A percentile compares a stretch with the other conserved stretches of the same genome.
phyloP scores from a whole-genome alignment of 163 green algal species.

The Prototheca cutis region DNA sequence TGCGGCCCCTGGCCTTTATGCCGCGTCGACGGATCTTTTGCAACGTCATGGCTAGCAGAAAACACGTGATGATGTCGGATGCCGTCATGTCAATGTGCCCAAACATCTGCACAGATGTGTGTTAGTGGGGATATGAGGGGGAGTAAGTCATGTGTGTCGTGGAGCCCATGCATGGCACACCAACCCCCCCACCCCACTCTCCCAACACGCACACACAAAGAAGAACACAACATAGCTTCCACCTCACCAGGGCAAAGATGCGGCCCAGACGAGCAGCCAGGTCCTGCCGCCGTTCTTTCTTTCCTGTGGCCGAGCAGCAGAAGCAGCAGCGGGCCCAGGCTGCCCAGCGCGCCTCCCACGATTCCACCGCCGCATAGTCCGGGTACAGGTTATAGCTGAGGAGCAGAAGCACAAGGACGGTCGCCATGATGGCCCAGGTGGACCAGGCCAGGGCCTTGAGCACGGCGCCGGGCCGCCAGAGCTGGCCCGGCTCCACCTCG shows the following conservation, averaged over 20 bases:
- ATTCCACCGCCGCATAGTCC: conserved; percentile 10
- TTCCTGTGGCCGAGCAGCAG: conserved; percentile 15
- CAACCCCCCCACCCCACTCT: not conserved
- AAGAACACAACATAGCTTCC: too few relatives aligned
- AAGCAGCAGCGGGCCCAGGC: conserved; percentile 23
- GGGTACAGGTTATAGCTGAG: conserved; percentile 38
- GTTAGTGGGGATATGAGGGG: not conserved
- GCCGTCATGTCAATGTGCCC: conserved; percentile 33
- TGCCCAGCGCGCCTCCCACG: conserved; percentile 34
- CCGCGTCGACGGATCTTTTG: conserved; percentile 19
- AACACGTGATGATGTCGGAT: conserved; percentile 26
- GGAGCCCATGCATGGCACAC: not conserved
- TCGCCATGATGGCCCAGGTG: conserved; percentile 25
- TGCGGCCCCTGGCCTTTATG: not conserved
- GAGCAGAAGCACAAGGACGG: conserved; percentile 9
- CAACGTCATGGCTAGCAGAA: conserved; percentile 26
- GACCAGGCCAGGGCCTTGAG: conserved; percentile 23
- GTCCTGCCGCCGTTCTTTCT: conserved; percentile 9
- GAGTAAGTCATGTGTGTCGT: not conserved
- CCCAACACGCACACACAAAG: not conserved
- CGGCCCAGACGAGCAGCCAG: conserved; percentile 9
- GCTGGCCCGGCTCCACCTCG: not conserved
- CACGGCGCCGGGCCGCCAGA: conserved; percentile 6
- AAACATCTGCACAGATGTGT: conserved; percentile 20
- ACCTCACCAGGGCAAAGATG: conserved; percentile 17